phyloP scores from a whole-genome alignment of 306 rosid species.

The Luffa acutangula region DNA sequence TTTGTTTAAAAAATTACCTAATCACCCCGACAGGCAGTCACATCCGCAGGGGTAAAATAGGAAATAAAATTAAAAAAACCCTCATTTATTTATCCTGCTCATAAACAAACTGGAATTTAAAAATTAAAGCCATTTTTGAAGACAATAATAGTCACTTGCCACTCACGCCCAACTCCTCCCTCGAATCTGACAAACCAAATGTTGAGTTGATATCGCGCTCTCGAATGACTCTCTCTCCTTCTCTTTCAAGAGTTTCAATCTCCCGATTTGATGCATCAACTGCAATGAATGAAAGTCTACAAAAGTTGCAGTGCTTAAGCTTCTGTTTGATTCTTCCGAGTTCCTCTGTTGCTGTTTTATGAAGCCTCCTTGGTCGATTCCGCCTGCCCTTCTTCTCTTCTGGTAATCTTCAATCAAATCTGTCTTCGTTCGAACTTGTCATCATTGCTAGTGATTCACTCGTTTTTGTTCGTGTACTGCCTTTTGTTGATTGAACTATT shows the following conservation, averaged over 20 bases:
- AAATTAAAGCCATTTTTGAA: background rate
- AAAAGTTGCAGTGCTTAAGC: background rate
- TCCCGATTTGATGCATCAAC: conserved; percentile 9
- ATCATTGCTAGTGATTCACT: background rate
- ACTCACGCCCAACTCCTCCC: conserved; percentile 3
- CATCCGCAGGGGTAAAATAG: background rate
- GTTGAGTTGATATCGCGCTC: conserved; percentile 7
- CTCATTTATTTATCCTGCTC: background rate
- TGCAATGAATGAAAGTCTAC: background rate
- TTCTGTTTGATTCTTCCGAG: background rate
- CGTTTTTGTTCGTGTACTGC: background rate
- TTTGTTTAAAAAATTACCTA: background rate
- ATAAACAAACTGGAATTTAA: background rate
- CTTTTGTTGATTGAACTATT: background rate
- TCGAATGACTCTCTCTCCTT: background rate
- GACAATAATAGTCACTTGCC: conserved; percentile 4
- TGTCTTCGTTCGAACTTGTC: background rate
- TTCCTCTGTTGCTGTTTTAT: background rate
- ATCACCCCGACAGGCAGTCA: background rate
- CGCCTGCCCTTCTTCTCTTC: background rate
- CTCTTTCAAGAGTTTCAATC: background rate
- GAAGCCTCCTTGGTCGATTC: conserved; percentile 6
- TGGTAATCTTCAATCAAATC: conserved; percentile 5
- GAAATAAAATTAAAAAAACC: background rate
- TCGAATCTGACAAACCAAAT: background rate